These are phyloP conservation scores for Tilletia caries DNA, from an alignment of 1,284 basidiomycete species.

Conservation along the genomic window DNA sequence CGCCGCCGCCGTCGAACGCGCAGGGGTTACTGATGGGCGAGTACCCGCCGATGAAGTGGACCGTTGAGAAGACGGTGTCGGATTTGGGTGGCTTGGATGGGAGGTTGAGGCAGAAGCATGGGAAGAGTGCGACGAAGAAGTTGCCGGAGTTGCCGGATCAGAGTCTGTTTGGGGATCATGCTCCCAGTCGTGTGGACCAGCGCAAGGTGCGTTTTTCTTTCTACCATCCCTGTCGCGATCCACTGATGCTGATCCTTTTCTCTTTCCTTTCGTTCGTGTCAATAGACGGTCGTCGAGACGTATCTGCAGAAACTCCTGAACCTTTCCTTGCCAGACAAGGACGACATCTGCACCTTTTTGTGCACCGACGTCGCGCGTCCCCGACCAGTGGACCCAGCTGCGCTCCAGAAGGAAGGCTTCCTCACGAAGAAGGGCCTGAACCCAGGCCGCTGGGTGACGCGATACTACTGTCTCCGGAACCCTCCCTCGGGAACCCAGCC, in stretches of 20 bases:
- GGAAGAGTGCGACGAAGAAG: slow-evolving; percentile 66
- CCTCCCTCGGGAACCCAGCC: no score
- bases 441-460: slow-evolving; percentile 73
- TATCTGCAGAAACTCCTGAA: slow-evolving; percentile 83
- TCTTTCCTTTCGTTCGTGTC: slow-evolving; percentile 23
- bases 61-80: slow-evolving; percentile 86
- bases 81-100: slow-evolving; percentile 80
- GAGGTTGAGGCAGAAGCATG: slow-evolving; percentile 63
- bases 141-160: slow-evolving; percentile 81
- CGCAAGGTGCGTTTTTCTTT: slow-evolving; percentile 27
- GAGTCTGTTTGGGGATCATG: slow-evolving; percentile 91
- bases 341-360: slow-evolving; percentile 86
- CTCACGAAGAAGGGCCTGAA: slow-evolving; percentile 94
- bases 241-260: not conserved
- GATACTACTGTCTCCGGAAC: slow-evolving; percentile 83
- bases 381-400: slow-evolving; percentile 30
- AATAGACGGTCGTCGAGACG: slow-evolving; percentile 71
- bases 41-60: slow-evolving; percentile 65
- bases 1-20: slow-evolving; percentile 58
- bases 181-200: slow-evolving; percentile 91
- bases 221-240: slow-evolving; percentile 18
- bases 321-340: slow-evolving; percentile 74
- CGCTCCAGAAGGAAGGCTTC: slow-evolving; percentile 88
- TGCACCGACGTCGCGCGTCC: slow-evolving; percentile 79
- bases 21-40: not conserved